Evolutionary conservation across 2,329 filamentous ascomycete genomes (phyloP).

Genomic region (Colletotrichum sp.): DNA sequence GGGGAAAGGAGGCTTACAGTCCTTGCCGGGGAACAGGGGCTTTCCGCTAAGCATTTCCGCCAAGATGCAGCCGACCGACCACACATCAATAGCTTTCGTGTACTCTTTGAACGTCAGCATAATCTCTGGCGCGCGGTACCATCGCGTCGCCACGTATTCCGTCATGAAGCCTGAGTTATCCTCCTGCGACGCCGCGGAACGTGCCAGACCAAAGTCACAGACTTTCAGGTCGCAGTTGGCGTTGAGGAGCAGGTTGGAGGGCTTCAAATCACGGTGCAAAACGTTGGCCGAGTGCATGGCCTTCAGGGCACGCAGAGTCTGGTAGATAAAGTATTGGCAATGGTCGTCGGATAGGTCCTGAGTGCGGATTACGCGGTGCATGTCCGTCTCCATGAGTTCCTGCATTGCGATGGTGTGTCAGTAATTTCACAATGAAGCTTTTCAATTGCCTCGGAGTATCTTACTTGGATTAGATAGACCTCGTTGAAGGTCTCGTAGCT

Average conservation of each 20-base stretch:
- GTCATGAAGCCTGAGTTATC: slow-evolving; percentile 99
- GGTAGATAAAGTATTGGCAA: slow-evolving; percentile 99
- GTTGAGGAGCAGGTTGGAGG: slow-evolving; percentile 94
- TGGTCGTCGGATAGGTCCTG: slow-evolving; percentile 99
- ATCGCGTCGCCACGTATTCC: slow-evolving; percentile 98
- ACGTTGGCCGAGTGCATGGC: slow-evolving; percentile 99
- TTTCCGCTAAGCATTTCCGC: slow-evolving; percentile 99
- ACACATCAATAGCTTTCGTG: slow-evolving; percentile 98
- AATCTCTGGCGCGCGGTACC: slow-evolving; percentile 98
- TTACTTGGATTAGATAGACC: slow-evolving; percentile 96
- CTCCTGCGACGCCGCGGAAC: slow-evolving; percentile 94
- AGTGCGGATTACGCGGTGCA: slow-evolving; percentile 98
- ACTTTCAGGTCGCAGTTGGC: slow-evolving; percentile 99
- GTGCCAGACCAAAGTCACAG: slow-evolving; percentile 95
- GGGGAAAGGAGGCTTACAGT: slow-evolving; percentile 67
- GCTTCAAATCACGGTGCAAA: slow-evolving; percentile 95
- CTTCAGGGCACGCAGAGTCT: slow-evolving; percentile 95
- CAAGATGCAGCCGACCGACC: slow-evolving; percentile 97
- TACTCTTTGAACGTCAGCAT: slow-evolving; percentile 99
- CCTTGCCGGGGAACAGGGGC: slow-evolving; percentile 96
- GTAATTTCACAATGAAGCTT: not conserved
- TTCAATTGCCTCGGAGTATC: slow-evolving; percentile 21
- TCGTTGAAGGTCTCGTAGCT: slow-evolving; percentile 97
- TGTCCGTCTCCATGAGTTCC: slow-evolving; percentile 99
- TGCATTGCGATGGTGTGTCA: slow-evolving; percentile 38